Base-by-base conservation (phyloP, 306 rosid genomes). In the Gastrolobium bilobum region DNA sequence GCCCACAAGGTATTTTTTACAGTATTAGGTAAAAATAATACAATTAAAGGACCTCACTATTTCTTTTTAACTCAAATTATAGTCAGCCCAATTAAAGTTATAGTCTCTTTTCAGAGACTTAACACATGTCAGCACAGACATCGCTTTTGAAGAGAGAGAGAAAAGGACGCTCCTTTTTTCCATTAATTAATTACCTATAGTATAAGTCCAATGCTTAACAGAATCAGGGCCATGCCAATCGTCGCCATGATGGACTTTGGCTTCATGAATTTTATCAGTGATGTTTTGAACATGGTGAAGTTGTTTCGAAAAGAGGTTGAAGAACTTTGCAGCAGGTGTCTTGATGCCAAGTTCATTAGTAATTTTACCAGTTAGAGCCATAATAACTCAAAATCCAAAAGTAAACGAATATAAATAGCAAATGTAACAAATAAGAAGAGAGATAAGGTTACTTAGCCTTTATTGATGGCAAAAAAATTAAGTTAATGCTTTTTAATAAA, bases 171-270 rank as follows among this genome's bases (percentile, higher is more conserved):
- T 20, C 26, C 26, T 20, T 20, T 20, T 20, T 20, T 1, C 1
- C 26, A 20, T 9, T 9, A 26, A n/a, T 73, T 46, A 62, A 14
- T 73, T 75, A 74, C 79, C 58, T 14, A 74, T 3, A 3, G n/a
- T 7, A 5, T 7, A 75, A 35, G 80, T 61, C 62, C 80, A 75
- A 35, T 75, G 39, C 59, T 84, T 87, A 6, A 87, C 43, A 11
- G 83, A 53, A 50, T 67, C 90, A 48, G 42, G 8, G 29, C 54
- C 30, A 26, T 84, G 75, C 90, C 88, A 87, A 15, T 87, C 88
- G n/a, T 87, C 85, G 11, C 88, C 90, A 37, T 87, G 68, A 66
- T 87, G 88, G 3, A 87, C 51, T 10, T 51, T 71, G 51, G 61
- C 63, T 1, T 10, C 56, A 4, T 87, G 86, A 0, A 84, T 11